Evolutionary conservation across 2,329 filamentous ascomycete species (phyloP).

Genomic region (Epicoccum nigrum): DNA sequence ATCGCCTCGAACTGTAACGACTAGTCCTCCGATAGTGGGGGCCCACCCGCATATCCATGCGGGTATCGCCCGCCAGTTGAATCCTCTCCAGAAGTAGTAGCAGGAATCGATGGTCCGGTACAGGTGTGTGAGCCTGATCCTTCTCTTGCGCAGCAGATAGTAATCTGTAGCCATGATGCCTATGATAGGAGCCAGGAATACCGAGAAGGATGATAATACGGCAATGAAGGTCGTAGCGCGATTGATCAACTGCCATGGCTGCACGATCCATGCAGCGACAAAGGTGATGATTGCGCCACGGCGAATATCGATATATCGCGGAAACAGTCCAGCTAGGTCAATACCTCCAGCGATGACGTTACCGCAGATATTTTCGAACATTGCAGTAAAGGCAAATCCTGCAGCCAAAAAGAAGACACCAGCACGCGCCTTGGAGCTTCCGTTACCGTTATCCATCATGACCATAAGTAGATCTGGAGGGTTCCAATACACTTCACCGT

Average conservation of each 20-base stretch:
- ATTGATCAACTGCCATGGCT: slow-evolving; percentile 49
- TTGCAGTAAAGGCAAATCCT: slow-evolving; percentile 45
- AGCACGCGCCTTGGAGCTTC: slow-evolving; percentile 45
- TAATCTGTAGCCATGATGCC: slow-evolving; percentile 50
- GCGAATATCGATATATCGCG: slow-evolving; percentile 44
- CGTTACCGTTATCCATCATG: slow-evolving; percentile 54
- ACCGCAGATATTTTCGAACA: slow-evolving; percentile 51
- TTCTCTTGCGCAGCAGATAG: slow-evolving; percentile 44
- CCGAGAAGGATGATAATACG: slow-evolving; percentile 52
- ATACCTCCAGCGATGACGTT: slow-evolving; percentile 46
- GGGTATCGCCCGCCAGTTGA: slow-evolving; percentile 53
- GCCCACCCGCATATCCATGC: slow-evolving; percentile 55
- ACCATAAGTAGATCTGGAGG: slow-evolving; percentile 54
- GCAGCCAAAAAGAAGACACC: slow-evolving; percentile 47
- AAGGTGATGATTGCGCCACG: slow-evolving; percentile 47
- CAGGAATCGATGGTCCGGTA: slow-evolving; percentile 44
- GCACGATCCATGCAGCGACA: slow-evolving; percentile 43
- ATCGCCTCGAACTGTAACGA: slow-evolving; percentile 46
- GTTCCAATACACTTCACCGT: slow-evolving; percentile 48
- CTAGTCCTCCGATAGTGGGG: slow-evolving; percentile 52
- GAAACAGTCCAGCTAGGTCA: slow-evolving; percentile 45
- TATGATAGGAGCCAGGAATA: slow-evolving; percentile 50
- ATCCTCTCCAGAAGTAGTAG: slow-evolving; percentile 54
- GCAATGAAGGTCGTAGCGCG: slow-evolving; percentile 44
- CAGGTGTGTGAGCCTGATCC: slow-evolving; percentile 46